Evolutionary conservation across 2,329 filamentous ascomycete species (phyloP), one percentile per base, ranked within the genome.

Genomic region (Sordariomycetes sp.): DNA sequence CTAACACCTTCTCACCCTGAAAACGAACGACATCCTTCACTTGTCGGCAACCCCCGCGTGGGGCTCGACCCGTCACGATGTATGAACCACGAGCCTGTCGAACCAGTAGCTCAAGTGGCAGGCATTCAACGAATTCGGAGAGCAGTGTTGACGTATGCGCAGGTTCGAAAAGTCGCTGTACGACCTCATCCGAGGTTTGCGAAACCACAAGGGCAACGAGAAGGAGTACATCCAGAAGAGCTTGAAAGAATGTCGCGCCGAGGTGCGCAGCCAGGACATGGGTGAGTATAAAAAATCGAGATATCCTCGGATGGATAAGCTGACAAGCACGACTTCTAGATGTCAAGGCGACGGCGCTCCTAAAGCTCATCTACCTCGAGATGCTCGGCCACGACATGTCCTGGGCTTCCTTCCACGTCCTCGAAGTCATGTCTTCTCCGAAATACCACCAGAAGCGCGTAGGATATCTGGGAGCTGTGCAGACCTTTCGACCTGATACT

Each of bases 321-420:
- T 32, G 21, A 36, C 18, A 31, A 36, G 26, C 30, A n/a, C n/a
- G 8, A 17, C 34, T 34, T 31, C 34, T 38, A 86, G 88, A 96
- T 64, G 74, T 94, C 61, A 98, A 98, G 69, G 88, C 92, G 15
- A 96, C 87, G 21, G 92, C 92, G 30, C 72, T 98, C 35, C 68
- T 98, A 51, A 98, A 98, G 67, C 74, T 98, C 48, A 82, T 95
- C 34, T 98, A 98, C 57, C 76, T 98, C 45, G 92, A 98, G 58
- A 98, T 98, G 92, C 88, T 96, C 47, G 92, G 92, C 11, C 85
- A 96, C 56, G 92, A 96, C 61, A 98, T 98, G 92, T 95, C 90
- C 4, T 98, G 92, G 92, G 92, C 92, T 4, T 88, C 88, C 10
- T 98, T 98, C 63, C 86, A 98, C 57, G 90, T 96, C 34, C 79